phyloP scores from a whole-genome alignment of 257 asterid genomes.

The Petrea volubilis region DNA sequence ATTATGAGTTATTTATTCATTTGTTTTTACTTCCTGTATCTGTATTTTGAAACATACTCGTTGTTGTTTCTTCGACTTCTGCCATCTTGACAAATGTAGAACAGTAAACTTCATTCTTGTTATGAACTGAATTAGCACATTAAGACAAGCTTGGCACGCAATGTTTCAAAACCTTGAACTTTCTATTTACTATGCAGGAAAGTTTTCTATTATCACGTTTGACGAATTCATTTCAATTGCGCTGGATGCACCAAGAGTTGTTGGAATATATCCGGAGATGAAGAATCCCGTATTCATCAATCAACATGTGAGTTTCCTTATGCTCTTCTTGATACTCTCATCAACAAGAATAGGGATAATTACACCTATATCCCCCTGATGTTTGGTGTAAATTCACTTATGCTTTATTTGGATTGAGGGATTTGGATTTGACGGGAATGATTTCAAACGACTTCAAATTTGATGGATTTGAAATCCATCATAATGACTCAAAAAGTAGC shows the following conservation, averaged over 20 bases:
- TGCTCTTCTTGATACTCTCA: conserved; percentile 16
- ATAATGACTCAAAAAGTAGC: no score
- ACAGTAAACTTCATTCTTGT: background rate
- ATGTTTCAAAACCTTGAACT: background rate
- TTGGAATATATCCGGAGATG: conserved; percentile 97
- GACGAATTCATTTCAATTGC: conserved; percentile 88
- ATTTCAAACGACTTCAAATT: no score
- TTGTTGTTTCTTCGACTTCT: background rate
- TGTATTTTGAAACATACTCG: background rate
- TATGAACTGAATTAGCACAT: background rate
- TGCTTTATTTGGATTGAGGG: no score
- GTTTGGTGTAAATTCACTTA: no score
- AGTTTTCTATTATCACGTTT: conserved; percentile 78
- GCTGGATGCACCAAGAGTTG: conserved; percentile 80
- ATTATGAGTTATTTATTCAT: background rate
- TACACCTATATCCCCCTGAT: no score
- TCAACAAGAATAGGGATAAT: no score
- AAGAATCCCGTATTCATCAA: conserved; percentile 88
- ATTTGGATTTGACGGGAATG: no score
- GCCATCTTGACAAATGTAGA: background rate
- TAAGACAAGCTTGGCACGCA: background rate
- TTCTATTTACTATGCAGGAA: conserved; percentile 51
- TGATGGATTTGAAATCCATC: no score
- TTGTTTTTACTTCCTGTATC: background rate
- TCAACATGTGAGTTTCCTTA: conserved; percentile 62